Evolutionary conservation across 192 early-diverging fungal species (phyloP).

Genomic region (Entrophospora sp.): DNA sequence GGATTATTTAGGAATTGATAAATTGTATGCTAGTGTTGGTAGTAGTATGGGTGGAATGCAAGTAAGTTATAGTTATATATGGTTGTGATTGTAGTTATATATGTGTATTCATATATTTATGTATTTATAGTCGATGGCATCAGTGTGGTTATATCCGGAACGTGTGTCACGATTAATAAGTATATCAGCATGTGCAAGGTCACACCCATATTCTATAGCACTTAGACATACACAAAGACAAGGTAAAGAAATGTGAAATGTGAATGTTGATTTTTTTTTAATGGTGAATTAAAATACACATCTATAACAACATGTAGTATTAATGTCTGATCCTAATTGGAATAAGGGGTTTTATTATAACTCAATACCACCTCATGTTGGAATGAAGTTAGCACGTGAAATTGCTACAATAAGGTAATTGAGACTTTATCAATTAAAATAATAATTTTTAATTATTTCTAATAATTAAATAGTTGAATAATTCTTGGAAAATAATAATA

Average conservation of each 20-base stretch:
- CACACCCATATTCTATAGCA: conserved; percentile 96
- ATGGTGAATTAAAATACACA: neutral
- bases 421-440: neutral
- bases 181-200: conserved; percentile 87
- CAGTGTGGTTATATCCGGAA: conserved; percentile 75
- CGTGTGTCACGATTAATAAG: conserved; percentile 69
- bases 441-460: neutral
- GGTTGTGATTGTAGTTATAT: no score
- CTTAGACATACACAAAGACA: conserved; percentile 86
- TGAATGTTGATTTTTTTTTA: neutral
- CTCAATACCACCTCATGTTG: conserved; percentile 76
- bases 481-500: no score
- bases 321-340: conserved; percentile 95
- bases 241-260: conserved; percentile 32
- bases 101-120: neutral
- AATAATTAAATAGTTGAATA: no score
- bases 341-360: conserved; percentile 91
- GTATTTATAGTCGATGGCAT: conserved; percentile 58
- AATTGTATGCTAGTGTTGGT: conserved; percentile 84
- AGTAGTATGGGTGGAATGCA: conserved; percentile 97
- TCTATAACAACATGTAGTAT: conserved; percentile 48
- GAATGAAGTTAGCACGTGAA: conserved; percentile 92
- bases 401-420: conserved; percentile 74
- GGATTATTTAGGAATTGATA: conserved; percentile 66
- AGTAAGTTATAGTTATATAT: no score